A percentile compares a stretch with the other conserved stretches of the same genome.
Conservation (phyloP, 2,329 filamentous ascomycete genomes). For the Trichoderma sp. region DNA sequence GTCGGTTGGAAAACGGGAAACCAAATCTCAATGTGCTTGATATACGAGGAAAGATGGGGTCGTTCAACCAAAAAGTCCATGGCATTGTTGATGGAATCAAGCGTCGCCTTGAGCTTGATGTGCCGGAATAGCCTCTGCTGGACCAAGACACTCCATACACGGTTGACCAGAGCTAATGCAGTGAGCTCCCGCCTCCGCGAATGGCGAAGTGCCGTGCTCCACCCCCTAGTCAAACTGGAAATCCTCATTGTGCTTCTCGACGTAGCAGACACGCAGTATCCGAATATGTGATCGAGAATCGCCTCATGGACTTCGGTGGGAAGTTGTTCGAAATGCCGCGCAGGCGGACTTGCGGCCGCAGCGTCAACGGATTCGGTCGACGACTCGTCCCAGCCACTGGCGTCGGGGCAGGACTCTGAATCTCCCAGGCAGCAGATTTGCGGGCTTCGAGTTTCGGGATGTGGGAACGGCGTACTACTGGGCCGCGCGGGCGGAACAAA, state of each 20-base stretch:
- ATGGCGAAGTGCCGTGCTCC: constrained; percentile 64
- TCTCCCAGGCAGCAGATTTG: constrained; percentile 31
- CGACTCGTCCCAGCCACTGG: constrained; percentile 17
- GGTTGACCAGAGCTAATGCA: constrained; percentile 61
- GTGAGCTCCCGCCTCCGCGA: constrained; percentile 66
- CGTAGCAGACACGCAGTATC: constrained; percentile 62
- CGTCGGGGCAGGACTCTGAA: constrained; percentile 25
- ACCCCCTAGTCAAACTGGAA: constrained; percentile 54
- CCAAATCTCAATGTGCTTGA: constrained; percentile 75
- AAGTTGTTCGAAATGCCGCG: constrained; percentile 48
- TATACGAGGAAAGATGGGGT: constrained; percentile 59
- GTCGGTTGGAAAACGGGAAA: constrained; percentile 70
- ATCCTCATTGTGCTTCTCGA: constrained; percentile 55
- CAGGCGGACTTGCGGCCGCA: constrained; percentile 25
- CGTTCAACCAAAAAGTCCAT: constrained; percentile 58
- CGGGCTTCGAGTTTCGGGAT: constrained; percentile 47
- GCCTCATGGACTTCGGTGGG: constrained; percentile 71
- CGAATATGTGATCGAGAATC: constrained; percentile 69
- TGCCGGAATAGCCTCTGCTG: constrained; percentile 73
- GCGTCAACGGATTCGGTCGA: constrained; percentile 8
- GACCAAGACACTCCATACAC: constrained; percentile 64
- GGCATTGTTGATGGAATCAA: constrained; percentile 59
- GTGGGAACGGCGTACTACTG: constrained; percentile 60
- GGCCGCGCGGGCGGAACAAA: constrained; percentile 45
- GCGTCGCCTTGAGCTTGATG: constrained; percentile 71